Percentiles rank a stretch among this genome's conserved stretches.
Evolutionary conservation across 2,329 filamentous ascomycete genomes (phyloP).

Genomic region (Aureobasidium sp.): DNA sequence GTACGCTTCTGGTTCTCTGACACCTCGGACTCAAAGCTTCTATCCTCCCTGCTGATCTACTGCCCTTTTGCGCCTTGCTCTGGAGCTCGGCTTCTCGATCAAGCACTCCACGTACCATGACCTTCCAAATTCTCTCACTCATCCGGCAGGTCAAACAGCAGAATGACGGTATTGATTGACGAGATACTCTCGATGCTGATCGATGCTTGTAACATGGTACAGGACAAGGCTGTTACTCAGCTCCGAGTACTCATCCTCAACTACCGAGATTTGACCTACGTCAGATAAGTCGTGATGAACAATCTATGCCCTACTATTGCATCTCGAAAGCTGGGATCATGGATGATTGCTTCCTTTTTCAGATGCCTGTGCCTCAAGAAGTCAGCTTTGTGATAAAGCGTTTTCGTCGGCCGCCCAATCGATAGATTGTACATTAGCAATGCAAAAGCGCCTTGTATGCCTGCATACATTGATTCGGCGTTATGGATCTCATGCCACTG

Average conservation of each 20-base stretch:
- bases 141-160: background rate
- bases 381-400: background rate
- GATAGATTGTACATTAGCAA: background rate
- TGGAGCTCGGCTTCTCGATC: background rate
- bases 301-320: background rate
- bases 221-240: background rate
- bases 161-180: background rate
- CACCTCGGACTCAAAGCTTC: slow-evolving; percentile 8
- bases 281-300: background rate
- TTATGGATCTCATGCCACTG: background rate
- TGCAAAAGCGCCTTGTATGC: background rate
- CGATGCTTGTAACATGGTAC: background rate
- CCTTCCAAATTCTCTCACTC: background rate
- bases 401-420: background rate
- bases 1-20: slow-evolving; percentile 3
- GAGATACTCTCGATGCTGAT: background rate
- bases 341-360: background rate
- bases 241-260: background rate
- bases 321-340: background rate
- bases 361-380: background rate
- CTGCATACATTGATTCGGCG: background rate
- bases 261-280: slow-evolving; percentile 3
- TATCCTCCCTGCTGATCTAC: background rate
- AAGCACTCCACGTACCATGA: background rate
- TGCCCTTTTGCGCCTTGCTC: background rate